Evolutionary conservation across 2,329 filamentous ascomycete genomes (phyloP), one percentile per base, ranked within the genome.

Genomic region (Blastomyces percursus): DNA sequence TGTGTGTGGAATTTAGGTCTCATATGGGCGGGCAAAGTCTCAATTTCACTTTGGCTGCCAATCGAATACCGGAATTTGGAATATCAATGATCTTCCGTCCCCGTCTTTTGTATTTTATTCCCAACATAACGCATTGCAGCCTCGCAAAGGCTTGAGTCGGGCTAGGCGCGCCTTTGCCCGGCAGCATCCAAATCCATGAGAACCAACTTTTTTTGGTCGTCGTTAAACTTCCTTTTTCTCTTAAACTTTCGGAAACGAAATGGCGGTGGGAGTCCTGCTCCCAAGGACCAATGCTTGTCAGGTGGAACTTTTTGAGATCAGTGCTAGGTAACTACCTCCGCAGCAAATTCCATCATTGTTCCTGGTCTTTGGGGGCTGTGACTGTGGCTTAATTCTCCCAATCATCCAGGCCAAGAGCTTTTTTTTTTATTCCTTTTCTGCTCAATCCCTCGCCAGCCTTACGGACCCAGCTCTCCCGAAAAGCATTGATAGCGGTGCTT

Each of bases 191-290:
- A 38, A 38, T 38, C 35, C 35, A 12, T 11, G 35, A 38, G 35
- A 38, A 38, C 9, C 48, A 27, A 52, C 27, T 30, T 30, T 52
- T 52, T 16, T 27, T 30, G 50, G 50, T 54, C 19, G 32, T 35
- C 21, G 16, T 19, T 35, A 42, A 42, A 32, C 8, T n/a, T 7
- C 21, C 12, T 21, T 27, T 19, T 35, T 14, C 1, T 40, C n/a
- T 59, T 59, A 40, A 40, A 48, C 56, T 59, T 59, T 46, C 56
- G 40, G 56, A 48, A 59, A 59, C 56, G 42, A 59, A 44, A 59
- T 54, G 54, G 56, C 56, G 56, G 56, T 59, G 56, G 56, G 56
- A 59, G 56, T 32, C 40, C 19, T 9, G 5, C 44, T 46, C 56
- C 56, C 40, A 58, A 58, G 40, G 0, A 4, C 24, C 21, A 59